Base-by-base conservation (phyloP, 768 basidiomycete genomes). In the Trametes meyenii region DNA sequence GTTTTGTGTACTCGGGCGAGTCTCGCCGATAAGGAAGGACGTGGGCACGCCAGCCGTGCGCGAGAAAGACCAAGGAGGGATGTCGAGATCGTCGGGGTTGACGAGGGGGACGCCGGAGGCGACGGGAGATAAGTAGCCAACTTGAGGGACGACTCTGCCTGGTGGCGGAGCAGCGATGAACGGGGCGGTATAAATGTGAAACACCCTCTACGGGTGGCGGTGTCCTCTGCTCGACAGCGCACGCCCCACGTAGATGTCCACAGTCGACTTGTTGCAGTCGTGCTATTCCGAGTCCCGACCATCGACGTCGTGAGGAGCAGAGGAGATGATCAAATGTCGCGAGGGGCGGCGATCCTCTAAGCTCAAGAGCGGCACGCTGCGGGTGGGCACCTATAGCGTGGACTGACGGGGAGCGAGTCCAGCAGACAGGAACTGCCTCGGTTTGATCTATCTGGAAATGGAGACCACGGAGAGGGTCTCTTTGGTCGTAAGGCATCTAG, bases 51-150 rank as follows among this genome's bases (percentile, higher is more conserved):
- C 39, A 45, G 44, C 5, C 44, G 60, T 50, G 58, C 53, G 40
- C 55, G 36, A 19, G 55, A 56, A 55, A 38, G 56, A 44, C 19
- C 24, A n/a, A 14, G 35, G 38, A 40, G 61, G 54, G 21, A 55
- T 50, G 58, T 50, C 45, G 65, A 42, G 57, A 60, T 66, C 55
- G 56, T 58, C 39, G 66, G 26, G 58, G 60, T 54, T 58, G 54
- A 50, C 42, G 63, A 51, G 38, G 58, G 57, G 56, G 72, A 70
- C 58, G 78, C 53, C 75, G 56, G 72, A 64, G 71, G 83, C 81
- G 66, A 77, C 74, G 81, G 85, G 82, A 80, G 83, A 79, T 73
- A 69, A 57, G 63, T 54, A 61, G 63, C 66, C 66, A 65, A 62
- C 61, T 58, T 61, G 61, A 61, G 60, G 56, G 58, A 59, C 45